A percentile compares a stretch with the other conserved stretches of the same genome.
phyloP scores from a whole-genome alignment of 805 yeast species.

The Ogataea degrootiae region DNA sequence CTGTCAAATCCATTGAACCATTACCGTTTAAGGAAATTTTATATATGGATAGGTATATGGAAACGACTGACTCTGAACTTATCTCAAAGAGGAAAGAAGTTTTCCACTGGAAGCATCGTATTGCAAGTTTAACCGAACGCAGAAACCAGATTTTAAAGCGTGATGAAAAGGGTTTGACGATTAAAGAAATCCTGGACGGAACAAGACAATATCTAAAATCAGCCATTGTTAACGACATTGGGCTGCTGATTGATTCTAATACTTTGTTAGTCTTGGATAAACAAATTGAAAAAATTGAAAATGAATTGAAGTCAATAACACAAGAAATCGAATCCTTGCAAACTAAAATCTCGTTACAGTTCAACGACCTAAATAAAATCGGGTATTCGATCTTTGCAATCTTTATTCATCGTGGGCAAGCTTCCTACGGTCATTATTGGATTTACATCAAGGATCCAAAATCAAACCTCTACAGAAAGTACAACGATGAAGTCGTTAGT shows the following conservation, averaged over 20 bases:
- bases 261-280: constrained; percentile 45
- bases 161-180: constrained; percentile 47
- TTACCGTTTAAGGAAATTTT: constrained; percentile 73
- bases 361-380: constrained; percentile 50
- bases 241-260: constrained; percentile 36
- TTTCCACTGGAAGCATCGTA: constrained; percentile 56
- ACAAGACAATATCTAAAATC: constrained; percentile 54
- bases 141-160: constrained; percentile 38
- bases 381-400: constrained; percentile 87
- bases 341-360: constrained; percentile 51
- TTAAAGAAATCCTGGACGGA: constrained; percentile 48
- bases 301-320: constrained; percentile 37
- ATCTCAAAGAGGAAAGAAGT: constrained; percentile 51
- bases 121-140: constrained; percentile 39
- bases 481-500: constrained; percentile 92
- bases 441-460: constrained; percentile 79
- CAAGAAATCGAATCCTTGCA: constrained; percentile 41
- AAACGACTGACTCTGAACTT: constrained; percentile 55
- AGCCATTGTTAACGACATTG: constrained; percentile 31
- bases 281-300: constrained; percentile 43
- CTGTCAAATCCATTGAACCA: constrained; percentile 79
- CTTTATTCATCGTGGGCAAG: constrained; percentile 93
- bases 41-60: constrained; percentile 84
- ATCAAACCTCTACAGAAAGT: constrained; percentile 70
- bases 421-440: constrained; percentile 97